These are phyloP conservation scores for Cyberlindnera bimundalis DNA, from an alignment of 805 yeast genomes.

Conservation along the genomic window DNA sequence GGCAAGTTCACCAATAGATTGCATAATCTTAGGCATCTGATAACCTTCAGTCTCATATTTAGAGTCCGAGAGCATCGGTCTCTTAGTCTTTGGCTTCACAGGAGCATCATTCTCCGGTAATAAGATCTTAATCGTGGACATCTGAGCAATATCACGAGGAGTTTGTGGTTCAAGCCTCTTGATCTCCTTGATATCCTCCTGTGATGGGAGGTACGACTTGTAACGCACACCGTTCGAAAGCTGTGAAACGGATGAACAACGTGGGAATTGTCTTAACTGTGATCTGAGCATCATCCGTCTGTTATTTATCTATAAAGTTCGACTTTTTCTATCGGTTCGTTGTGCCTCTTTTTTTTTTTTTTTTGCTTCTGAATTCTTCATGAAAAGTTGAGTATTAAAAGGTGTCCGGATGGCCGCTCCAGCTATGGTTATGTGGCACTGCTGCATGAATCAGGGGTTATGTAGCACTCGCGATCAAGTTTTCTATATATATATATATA, in stretches of 20 bases:
- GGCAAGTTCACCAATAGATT: slow-evolving; percentile 60
- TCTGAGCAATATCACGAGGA: slow-evolving; percentile 27
- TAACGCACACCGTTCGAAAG: slow-evolving; percentile 9
- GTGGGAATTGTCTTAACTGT: slow-evolving; percentile 7
- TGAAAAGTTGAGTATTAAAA: too few species aligned
- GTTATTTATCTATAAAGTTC: too few species aligned
- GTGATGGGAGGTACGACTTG: slow-evolving; percentile 11
- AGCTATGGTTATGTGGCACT: too few species aligned
- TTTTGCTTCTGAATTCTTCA: too few species aligned
- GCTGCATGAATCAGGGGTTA: too few species aligned
- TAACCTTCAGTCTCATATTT: slow-evolving; percentile 37
- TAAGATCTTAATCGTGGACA: slow-evolving; percentile 24
- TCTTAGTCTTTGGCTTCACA: slow-evolving; percentile 31
- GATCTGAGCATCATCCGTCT: slow-evolving; percentile 12
- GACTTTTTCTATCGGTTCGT: too few species aligned
- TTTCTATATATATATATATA: too few species aligned
- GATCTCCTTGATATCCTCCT: slow-evolving; percentile 10
- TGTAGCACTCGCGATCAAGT: too few species aligned
- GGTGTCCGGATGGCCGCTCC: too few species aligned
- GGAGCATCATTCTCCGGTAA: slow-evolving; percentile 31
- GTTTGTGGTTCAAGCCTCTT: slow-evolving; percentile 13
- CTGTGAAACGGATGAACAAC: not conserved
- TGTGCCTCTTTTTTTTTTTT: too few species aligned
- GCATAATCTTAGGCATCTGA: slow-evolving; percentile 47
- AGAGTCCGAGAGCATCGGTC: slow-evolving; percentile 34